Evolutionary conservation across 129 eudicot species (phyloP).

Genomic region (Smallanthus sonchifolius): DNA sequence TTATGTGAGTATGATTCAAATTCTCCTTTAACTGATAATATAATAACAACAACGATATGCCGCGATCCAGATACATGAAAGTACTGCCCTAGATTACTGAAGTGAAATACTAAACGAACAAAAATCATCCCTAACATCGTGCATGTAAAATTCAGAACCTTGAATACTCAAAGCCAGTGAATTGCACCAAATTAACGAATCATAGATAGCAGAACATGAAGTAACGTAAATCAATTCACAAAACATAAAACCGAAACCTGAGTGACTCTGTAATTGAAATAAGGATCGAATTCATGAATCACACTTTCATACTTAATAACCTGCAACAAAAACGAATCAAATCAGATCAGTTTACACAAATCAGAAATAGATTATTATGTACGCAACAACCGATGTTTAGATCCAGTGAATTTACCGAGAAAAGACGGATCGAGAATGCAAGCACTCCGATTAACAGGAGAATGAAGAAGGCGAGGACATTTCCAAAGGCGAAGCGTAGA

Average conservation of each 20-base stretch:
- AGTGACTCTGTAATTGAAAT: slow-evolving; percentile 97
- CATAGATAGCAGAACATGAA: background rate
- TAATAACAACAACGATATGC: background rate
- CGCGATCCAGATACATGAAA: background rate
- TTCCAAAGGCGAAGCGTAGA: slow-evolving; percentile 77
- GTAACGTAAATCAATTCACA: background rate
- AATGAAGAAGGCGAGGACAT: slow-evolving; percentile 73
- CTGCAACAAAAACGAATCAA: slow-evolving; percentile 36
- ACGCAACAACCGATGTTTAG: background rate
- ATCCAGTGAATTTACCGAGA: slow-evolving; percentile 55
- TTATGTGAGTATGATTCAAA: background rate
- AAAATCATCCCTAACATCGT: slow-evolving; percentile 9
- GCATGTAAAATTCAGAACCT: background rate
- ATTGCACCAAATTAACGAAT: background rate
- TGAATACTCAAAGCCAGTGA: background rate
- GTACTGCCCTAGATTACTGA: background rate
- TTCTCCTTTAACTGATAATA: background rate
- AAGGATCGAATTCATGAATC: slow-evolving; percentile 98
- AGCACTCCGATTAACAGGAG: slow-evolving; percentile 83
- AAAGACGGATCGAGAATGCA: slow-evolving; percentile 97
- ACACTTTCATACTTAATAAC: slow-evolving; percentile 98
- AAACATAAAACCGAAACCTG: slow-evolving; percentile 48
- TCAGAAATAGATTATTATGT: background rate
- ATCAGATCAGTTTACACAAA: background rate
- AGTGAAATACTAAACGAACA: slow-evolving; percentile 6